phyloP scores from a whole-genome alignment of 2,329 filamentous ascomycete species.

The Paraphaeosphaeria sporulosa region DNA sequence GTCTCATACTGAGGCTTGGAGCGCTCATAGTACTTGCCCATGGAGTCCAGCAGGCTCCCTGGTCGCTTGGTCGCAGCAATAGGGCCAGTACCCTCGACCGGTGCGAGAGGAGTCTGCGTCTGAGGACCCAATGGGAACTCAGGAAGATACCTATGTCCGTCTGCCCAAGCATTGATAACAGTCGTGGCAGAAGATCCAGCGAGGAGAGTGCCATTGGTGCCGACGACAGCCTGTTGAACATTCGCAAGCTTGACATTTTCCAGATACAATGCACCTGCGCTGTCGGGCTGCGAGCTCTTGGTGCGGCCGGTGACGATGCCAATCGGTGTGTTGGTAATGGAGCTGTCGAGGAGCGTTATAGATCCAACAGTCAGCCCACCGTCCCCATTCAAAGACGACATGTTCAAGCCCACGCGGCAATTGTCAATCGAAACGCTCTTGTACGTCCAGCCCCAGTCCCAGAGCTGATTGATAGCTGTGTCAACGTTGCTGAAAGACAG shows the following conservation, averaged over 20 bases:
- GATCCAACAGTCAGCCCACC: slow-evolving; percentile 60
- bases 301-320: slow-evolving; percentile 59
- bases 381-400: slow-evolving; percentile 44
- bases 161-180: slow-evolving; percentile 40
- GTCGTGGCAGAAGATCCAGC: slow-evolving; percentile 31
- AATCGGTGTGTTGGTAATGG: slow-evolving; percentile 58
- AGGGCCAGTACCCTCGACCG: slow-evolving; percentile 50
- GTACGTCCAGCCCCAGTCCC: slow-evolving; percentile 68
- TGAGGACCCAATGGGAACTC: slow-evolving; percentile 45
- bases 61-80: slow-evolving; percentile 54
- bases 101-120: slow-evolving; percentile 5
- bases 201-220: slow-evolving; percentile 34
- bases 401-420: slow-evolving; percentile 61
- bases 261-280: slow-evolving; percentile 60
- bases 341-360: slow-evolving; percentile 65
- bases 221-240: slow-evolving; percentile 46
- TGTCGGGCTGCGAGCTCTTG: slow-evolving; percentile 51
- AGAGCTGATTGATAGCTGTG: slow-evolving; percentile 64
- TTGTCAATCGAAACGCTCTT: slow-evolving; percentile 60
- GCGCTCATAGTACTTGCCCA: slow-evolving; percentile 58
- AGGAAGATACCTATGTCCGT: slow-evolving; percentile 42
- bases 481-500: slow-evolving; percentile 60
- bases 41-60: slow-evolving; percentile 51
- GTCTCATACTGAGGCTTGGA: slow-evolving; percentile 59
- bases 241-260: slow-evolving; percentile 67